Base-by-base conservation (phyloP, 345 rosid species). In the Microcos paniculata region DNA sequence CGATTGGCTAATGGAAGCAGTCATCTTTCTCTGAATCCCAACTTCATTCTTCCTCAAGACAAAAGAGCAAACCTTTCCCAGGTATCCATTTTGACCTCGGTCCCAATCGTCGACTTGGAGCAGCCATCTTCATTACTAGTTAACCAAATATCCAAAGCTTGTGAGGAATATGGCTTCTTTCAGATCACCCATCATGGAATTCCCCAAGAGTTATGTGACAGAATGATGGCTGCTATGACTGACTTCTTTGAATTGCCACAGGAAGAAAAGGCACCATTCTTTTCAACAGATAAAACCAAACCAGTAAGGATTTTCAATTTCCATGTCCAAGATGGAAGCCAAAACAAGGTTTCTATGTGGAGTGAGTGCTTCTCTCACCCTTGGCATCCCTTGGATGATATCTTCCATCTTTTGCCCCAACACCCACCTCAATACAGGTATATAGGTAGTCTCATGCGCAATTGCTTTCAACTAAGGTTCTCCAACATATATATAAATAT, bases 131-230 rank as follows among this genome's bases (percentile, higher is more conserved):
- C 71, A 67, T 67, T 26, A 26, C 21, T 45, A 24, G 49, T 69
- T 9, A 26, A 59, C 19, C 70, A 68, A 59, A 74, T 70, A 28
- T 74, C 78, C 8, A 62, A 53, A 61, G 82, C 75, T 61, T 79
- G 82, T 8, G 71, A 74, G 35, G 75, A 79, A 14, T 79, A 59
- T 28, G 78, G 82, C 40, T 79, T 79, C 75, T 79, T 79, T 31
- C 82, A 79, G 78, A 52, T 73, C 42, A 61, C 46, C 43, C 61
- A 71, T 15, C 75, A 71, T 15, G 75, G 75, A 0, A 13, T 55
- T n/a, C 52, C 75, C 23, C 48, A 40, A 11, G 75, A 79, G n/a
- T 26, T 74, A 52, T 74, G 82, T 67, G 56, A 59, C 14, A 15
- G 45, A 74, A 74, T 61, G 78, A 43, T 73, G 74, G 49, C 46